Conservation (phyloP, 148 eudicot species). For the Heliamphora exappendiculata region DNA sequence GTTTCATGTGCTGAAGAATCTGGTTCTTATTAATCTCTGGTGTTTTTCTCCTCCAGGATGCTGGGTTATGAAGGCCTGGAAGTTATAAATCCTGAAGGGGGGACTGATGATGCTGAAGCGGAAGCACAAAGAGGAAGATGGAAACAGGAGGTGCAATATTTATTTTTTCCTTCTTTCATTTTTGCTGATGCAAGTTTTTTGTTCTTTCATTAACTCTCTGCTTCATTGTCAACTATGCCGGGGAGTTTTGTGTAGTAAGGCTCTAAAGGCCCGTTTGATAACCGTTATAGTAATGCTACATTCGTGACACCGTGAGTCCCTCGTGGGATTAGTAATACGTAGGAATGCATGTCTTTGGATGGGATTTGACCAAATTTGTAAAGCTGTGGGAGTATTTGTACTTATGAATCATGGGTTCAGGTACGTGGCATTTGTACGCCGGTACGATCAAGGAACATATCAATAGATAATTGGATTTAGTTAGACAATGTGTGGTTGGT, state of each 20-base stretch:
- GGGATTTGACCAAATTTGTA: too few relatives aligned
- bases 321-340: too few relatives aligned
- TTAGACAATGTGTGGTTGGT: too few relatives aligned
- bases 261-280: too few relatives aligned
- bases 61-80: conserved; percentile 84
- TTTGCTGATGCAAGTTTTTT: neutral
- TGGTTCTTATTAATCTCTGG: neutral
- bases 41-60: conserved; percentile 26
- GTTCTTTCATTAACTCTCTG: neutral
- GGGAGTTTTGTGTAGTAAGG: neutral
- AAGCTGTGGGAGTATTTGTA: too few relatives aligned
- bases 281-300: too few relatives aligned
- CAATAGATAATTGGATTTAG: too few relatives aligned
- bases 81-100: conserved; percentile 95
- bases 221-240: neutral
- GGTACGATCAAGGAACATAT: too few relatives aligned
- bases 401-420: too few relatives aligned
- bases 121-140: conserved; percentile 96
- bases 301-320: too few relatives aligned
- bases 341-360: too few relatives aligned
- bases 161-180: neutral
- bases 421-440: too few relatives aligned
- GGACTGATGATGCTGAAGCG: conserved; percentile 81
- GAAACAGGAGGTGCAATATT: conserved; percentile 65
- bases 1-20: conserved; percentile 4